A percentile compares a stretch with the other conserved stretches of the same genome.
These are phyloP conservation scores for Sporothrix luriei DNA, from an alignment of 2,329 filamentous ascomycete genomes.

Conservation along the genomic window DNA sequence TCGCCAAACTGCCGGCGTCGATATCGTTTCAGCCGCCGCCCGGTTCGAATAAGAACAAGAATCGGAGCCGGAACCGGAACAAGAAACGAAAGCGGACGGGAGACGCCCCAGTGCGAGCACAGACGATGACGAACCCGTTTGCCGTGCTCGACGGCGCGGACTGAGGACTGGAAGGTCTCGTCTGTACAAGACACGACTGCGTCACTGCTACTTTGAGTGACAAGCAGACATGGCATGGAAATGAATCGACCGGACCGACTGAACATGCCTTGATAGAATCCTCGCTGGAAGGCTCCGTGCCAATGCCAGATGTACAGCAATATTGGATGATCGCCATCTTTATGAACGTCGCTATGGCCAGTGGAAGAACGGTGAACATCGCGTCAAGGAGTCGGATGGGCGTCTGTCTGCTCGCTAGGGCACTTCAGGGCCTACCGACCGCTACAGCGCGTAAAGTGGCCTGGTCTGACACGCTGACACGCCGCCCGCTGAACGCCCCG, in stretches of 20 bases:
- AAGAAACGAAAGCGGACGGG: slow-evolving; percentile 31
- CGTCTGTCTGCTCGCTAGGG: background rate
- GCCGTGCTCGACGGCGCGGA: slow-evolving; percentile 21
- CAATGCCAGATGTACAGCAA: background rate
- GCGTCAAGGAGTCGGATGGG: background rate
- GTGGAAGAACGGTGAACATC: background rate
- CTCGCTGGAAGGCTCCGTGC: background rate
- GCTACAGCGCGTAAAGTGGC: slow-evolving; percentile 24
- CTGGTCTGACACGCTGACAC: background rate
- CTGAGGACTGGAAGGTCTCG: background rate
- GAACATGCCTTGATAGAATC: background rate
- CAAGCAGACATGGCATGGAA: background rate
- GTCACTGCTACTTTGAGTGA: no score
- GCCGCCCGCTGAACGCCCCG: slow-evolving; percentile 9
- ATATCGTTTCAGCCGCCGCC: slow-evolving; percentile 31
- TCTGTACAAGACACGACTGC: background rate
- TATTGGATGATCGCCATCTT: background rate
- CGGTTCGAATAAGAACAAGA: slow-evolving; percentile 19
- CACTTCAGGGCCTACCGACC: background rate
- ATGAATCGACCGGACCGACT: background rate
- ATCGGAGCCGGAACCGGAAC: slow-evolving; percentile 5
- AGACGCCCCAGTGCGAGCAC: background rate
- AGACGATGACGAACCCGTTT: slow-evolving; percentile 32
- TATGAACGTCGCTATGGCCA: background rate
- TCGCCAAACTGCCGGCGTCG: slow-evolving; percentile 18